These are phyloP conservation scores for Cardiospermum halicacabum DNA, from an alignment of 345 rosid genomes.

Conservation along the genomic window DNA sequence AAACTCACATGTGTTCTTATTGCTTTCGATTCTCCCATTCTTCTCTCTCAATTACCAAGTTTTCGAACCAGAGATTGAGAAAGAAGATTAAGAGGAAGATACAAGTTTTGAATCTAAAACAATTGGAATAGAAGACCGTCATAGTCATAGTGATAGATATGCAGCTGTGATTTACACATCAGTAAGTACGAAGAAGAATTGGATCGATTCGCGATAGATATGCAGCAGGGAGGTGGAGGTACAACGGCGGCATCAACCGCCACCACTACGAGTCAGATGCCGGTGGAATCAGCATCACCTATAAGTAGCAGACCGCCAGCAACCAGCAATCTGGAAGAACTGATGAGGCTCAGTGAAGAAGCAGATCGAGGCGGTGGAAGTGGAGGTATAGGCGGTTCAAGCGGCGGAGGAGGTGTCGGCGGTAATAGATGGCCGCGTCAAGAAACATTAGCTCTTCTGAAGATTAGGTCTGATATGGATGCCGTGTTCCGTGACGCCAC, in stretches of 20 bases:
- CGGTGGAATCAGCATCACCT: slow-evolving; percentile 80
- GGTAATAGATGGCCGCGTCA: slow-evolving; percentile 92
- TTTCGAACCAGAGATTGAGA: not conserved
- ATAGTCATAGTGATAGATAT: no score
- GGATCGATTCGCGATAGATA: slow-evolving; percentile 12
- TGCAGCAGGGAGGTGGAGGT: slow-evolving; percentile 45
- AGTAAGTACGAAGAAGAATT: not conserved
- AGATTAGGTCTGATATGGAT: slow-evolving; percentile 92
- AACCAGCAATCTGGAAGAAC: slow-evolving; percentile 43
- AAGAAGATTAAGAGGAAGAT: not conserved
- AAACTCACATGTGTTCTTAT: slow-evolving; percentile 6
- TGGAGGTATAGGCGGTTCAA: slow-evolving; percentile 33
- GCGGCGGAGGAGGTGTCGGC: slow-evolving; percentile 33
- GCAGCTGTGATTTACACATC: slow-evolving; percentile 7
- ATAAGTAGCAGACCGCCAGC: slow-evolving; percentile 90
- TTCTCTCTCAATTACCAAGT: not conserved
- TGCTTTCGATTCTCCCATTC: slow-evolving; percentile 15
- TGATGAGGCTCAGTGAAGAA: slow-evolving; percentile 43
- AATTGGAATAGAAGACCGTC: slow-evolving; percentile 13
- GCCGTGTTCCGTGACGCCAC: slow-evolving; percentile 74
- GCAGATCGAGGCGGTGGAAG: slow-evolving; percentile 32
- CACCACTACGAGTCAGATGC: slow-evolving; percentile 16
- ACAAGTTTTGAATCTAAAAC: not conserved
- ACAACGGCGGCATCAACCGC: slow-evolving; percentile 13
- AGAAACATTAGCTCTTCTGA: slow-evolving; percentile 76